Base-by-base conservation (phyloP, 2,329 filamentous ascomycete genomes). In the Sordariomycetes sp. region DNA sequence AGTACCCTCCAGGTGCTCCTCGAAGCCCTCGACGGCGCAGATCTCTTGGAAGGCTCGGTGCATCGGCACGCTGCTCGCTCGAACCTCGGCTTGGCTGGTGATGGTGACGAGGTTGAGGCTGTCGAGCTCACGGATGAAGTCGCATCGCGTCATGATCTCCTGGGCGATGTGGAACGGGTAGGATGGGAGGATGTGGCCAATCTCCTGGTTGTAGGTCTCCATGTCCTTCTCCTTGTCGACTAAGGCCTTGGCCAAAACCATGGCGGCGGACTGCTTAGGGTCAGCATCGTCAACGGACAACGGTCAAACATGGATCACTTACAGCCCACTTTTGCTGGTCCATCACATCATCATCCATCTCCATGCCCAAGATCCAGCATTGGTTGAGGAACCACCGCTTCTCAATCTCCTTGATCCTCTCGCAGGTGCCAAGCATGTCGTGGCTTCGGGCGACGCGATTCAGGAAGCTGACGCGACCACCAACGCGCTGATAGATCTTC, bases 271-370 rank as follows among this genome's bases (percentile, higher is more conserved):
- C 75, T 86, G 40, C 9, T 17, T 25, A n/a, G 10, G 9, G 29
- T 36, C 16, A 39, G 21, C 21, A 14, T 25, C n/a, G 9, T 24
- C 4, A 23, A 5, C 6, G 14, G 6, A 5, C 11, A 27, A 17
- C n/a, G n/a, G n/a, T n/a, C n/a, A n/a, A n/a, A n/a, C n/a, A n/a
- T n/a, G n/a, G n/a, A n/a, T n/a, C 12, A 73, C 79, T 61, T 66
- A 86, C 82, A 30, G 88, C 86, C 68, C 86, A 95, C 57, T 96
- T 95, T 54, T 96, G 87, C 57, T 95, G 85, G 51, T 95, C 86
- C 81, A 96, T 96, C 46, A 95, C 92, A 53, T 98, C 92, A 58
- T 96, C 92, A 46, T 96, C 92, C 81, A 85, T 83, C 41, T 81
- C 78, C 33, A 61, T 62, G 9, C 81, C 81, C 4, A 86, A 67